A percentile compares a stretch with the other conserved stretches of the same genome.
phyloP scores from a whole-genome alignment of 2,329 filamentous ascomycete species.

The Kalaharituber pfeilii region DNA sequence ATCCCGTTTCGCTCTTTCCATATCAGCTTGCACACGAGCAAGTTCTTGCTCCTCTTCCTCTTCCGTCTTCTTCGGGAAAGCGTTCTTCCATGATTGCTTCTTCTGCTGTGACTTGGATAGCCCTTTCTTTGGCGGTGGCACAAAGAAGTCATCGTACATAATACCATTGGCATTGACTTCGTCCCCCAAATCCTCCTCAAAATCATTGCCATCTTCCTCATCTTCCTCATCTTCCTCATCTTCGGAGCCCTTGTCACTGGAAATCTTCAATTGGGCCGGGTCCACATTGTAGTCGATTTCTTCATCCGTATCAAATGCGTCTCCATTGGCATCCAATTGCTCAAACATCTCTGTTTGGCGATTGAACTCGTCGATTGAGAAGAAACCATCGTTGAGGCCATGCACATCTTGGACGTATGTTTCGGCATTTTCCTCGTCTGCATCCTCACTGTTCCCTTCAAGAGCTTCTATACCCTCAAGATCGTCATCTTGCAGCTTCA shows the following conservation, averaged over 20 bases:
- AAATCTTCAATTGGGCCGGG: constrained; percentile 38
- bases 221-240: constrained; percentile 50
- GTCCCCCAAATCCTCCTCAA: constrained; percentile 42
- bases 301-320: constrained; percentile 55
- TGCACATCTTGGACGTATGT: constrained; percentile 55
- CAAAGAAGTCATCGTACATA: constrained; percentile 87
- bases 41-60: constrained; percentile 44
- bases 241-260: constrained; percentile 25
- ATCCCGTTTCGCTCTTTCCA: constrained; percentile 73
- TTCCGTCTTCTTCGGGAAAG: constrained; percentile 30
- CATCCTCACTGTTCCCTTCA: constrained; percentile 28
- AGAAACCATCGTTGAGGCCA: constrained; percentile 92
- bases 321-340: constrained; percentile 50
- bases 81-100: constrained; percentile 25
- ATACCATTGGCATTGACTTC: constrained; percentile 68
- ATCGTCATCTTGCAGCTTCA: constrained; percentile 25
- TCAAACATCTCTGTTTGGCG: constrained; percentile 80
- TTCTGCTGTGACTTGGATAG: constrained; percentile 39
- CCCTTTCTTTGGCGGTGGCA: constrained; percentile 58
- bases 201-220: constrained; percentile 35
- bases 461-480: constrained; percentile 24
- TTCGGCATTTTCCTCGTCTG: constrained; percentile 34
- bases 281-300: constrained; percentile 76
- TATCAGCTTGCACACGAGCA: constrained; percentile 45
- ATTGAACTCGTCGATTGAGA: constrained; percentile 96